Percentiles rank a stretch among this genome's conserved stretches.
Evolutionary conservation across 371 early-diverging fungal species (phyloP).

Genomic region (Coemansia sp.): DNA sequence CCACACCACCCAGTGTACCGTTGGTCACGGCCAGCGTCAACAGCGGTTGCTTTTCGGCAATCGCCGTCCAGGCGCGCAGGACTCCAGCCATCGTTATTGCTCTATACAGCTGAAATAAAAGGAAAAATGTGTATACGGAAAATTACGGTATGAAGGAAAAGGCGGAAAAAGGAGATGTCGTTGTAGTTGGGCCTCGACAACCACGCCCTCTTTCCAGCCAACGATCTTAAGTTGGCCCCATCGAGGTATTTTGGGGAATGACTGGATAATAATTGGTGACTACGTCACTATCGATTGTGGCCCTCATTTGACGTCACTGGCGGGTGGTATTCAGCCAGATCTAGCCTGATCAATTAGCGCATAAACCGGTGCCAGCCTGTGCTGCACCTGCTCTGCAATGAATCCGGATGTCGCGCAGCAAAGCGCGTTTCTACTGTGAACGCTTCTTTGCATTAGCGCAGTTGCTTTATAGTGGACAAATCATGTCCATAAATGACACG

Average conservation of each 20-base stretch:
- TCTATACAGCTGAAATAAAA: not conserved
- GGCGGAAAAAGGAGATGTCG: not conserved
- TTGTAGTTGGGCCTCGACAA: not conserved
- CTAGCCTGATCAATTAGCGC: not conserved
- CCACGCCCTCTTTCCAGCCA: too few species aligned
- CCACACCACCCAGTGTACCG: constrained; percentile 64
- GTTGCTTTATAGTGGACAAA: too few species aligned
- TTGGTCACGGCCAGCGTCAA: constrained; percentile 71
- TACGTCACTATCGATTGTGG: not conserved
- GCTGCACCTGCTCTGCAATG: not conserved
- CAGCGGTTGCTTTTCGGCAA: constrained; percentile 58
- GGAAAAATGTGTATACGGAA: not conserved
- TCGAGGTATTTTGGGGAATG: not conserved
- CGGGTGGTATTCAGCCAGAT: not conserved
- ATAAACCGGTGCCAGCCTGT: too few species aligned
- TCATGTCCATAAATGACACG: not conserved
- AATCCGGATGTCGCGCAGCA: not conserved
- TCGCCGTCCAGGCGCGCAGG: constrained; percentile 34
- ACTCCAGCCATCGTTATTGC: constrained; percentile 7
- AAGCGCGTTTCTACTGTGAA: not conserved
- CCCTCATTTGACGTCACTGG: not conserved
- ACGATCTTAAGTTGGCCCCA: too few species aligned
- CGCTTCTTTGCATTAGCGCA: not conserved
- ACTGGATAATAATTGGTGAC: not conserved
- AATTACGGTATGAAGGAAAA: not conserved